Conservation (phyloP, 352 stramenopile species). For the Phytopythium oedochilum region DNA sequence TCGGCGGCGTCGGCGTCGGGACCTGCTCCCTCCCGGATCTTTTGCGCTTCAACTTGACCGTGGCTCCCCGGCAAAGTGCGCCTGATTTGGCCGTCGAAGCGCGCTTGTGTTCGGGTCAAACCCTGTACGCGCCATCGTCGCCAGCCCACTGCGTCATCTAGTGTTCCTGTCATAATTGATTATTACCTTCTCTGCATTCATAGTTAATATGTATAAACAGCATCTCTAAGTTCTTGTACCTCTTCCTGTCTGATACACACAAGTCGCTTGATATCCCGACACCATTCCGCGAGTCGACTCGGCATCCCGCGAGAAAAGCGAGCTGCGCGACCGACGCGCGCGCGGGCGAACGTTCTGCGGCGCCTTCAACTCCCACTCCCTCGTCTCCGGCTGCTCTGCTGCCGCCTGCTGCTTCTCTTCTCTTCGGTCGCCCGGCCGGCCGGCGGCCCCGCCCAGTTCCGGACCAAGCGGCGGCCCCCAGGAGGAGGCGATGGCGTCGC, state of each 20-base stretch:
- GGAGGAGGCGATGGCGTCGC: too few relatives aligned
- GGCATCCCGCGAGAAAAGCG: background rate
- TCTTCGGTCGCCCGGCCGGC: too few relatives aligned
- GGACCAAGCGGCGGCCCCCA: too few relatives aligned
- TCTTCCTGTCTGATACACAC: too few relatives aligned
- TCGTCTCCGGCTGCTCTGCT: background rate
- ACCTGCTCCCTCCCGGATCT: too few relatives aligned
- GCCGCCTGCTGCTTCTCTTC: background rate
- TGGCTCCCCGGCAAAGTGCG: background rate
- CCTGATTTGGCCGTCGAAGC: background rate
- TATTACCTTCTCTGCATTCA: too few relatives aligned
- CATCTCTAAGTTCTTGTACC: too few relatives aligned
- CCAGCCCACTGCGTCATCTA: background rate
- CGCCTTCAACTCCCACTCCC: slow-evolving; percentile 1
- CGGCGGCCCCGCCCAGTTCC: background rate
- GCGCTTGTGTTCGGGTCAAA: background rate
- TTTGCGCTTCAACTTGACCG: background rate
- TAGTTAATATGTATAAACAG: too few relatives aligned
- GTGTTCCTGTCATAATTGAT: too few relatives aligned
- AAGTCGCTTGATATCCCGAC: too few relatives aligned
- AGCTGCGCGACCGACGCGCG: background rate
- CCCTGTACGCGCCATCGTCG: background rate
- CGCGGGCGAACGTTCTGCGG: background rate
- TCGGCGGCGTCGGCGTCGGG: too few relatives aligned
- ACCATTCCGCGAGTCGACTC: too few relatives aligned